Conservation (phyloP, 441 rosid genomes). For the Bocquillonia castaneifolia region DNA sequence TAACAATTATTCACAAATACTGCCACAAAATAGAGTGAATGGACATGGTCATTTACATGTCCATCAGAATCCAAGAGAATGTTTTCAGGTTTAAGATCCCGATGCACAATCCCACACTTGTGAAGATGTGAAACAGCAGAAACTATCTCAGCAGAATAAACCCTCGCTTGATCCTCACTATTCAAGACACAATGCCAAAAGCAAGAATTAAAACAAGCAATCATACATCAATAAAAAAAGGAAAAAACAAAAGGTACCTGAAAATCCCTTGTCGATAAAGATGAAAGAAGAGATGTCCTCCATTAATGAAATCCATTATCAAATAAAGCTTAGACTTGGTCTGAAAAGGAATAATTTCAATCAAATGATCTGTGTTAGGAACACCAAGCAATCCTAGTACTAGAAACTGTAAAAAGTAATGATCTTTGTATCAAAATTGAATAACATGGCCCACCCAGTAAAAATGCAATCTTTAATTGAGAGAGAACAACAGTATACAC, state of each 20-base stretch:
- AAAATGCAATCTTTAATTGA: not conserved
- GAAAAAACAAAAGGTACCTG: slow-evolving; percentile 37
- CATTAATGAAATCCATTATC: slow-evolving; percentile 70
- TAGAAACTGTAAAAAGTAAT: not conserved
- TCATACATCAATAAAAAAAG: not conserved
- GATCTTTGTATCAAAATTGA: not conserved
- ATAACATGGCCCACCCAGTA: not conserved
- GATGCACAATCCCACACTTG: slow-evolving; percentile 57
- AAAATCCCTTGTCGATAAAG: slow-evolving; percentile 67
- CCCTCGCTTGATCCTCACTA: slow-evolving; percentile 74
- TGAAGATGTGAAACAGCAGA: slow-evolving; percentile 80
- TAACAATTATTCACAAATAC: not conserved
- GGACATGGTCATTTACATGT: slow-evolving; percentile 42
- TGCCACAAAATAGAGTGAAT: slow-evolving; percentile 3
- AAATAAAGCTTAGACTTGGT: slow-evolving; percentile 70
- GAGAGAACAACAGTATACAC: not conserved
- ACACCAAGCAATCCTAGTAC: not conserved
- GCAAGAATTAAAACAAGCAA: slow-evolving; percentile 20
- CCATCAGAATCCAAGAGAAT: slow-evolving; percentile 65
- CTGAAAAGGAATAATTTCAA: slow-evolving; percentile 29
- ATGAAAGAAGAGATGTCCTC: slow-evolving; percentile 79
- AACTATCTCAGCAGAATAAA: slow-evolving; percentile 71
- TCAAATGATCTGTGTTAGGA: not conserved
- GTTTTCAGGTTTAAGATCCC: slow-evolving; percentile 79
- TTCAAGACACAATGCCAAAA: slow-evolving; percentile 21